Evolutionary conservation across 805 yeast genomes (phyloP), one percentile per base, ranked within the genome.

Genomic region (Wickerhamiella occidentalis): DNA sequence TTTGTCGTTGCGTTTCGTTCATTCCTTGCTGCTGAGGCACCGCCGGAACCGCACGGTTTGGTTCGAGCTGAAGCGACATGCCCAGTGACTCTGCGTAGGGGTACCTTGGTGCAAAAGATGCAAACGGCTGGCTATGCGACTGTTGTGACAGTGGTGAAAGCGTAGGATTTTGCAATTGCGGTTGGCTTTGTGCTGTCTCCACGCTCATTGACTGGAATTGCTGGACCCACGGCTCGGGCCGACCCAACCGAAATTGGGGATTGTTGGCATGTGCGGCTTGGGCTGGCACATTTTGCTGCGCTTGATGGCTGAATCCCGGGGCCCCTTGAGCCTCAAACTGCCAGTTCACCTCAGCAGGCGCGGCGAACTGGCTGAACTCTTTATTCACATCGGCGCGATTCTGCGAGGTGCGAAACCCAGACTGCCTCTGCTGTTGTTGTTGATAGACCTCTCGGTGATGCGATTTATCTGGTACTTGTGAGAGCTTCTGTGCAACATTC

Each of bases 221-320:
- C 21, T 35, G 43, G 4, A 36, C 51, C 51, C 51, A 48, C 8
- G 26, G 21, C 30, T 45, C 22, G 42, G 36, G 23, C 11, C 25
- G 36, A 22, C n/a, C 33, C 7, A 29, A 9, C 33, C 33, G 13
- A 9, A 9, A 29, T 29, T 13, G 33, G 13, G 7, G 13, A 13
- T 15, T 29, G 12, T 8, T 21, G 21, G 18, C 44, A 12, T 40
- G 44, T 19, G 41, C 23, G 23, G 41, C 41, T 18, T 13, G 44
- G 21, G 19, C 12, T 25, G 15, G 37, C 37, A 5, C 17, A 15
- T 12, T 28, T 8, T 42, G 37, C 25, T 17, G 23, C 3, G 7
- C 37, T 26, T 18, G 37, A 22, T 25, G 17, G 12, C n/a, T n/a
- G 38, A 13, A 7, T 7, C 7, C 38, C 38, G n/a, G 19, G 3